These are phyloP conservation scores for Hygrophila difformis DNA, from an alignment of 257 asterid species.

Conservation along the genomic window DNA sequence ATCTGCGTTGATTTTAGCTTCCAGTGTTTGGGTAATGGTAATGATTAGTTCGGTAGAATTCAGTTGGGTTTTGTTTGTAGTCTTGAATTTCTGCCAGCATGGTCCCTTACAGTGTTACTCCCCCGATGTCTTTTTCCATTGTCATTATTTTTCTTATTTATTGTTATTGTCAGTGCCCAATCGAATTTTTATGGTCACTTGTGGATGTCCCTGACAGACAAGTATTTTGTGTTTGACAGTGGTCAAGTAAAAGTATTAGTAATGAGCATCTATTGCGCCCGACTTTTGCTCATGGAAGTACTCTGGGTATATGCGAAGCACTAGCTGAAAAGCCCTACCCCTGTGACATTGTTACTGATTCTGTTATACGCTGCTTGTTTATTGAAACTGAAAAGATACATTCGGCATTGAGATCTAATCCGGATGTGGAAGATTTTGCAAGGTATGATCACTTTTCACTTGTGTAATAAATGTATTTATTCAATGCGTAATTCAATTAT, in stretches of 20 bases:
- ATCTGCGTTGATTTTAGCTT: too few species aligned
- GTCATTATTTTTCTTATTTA: too few species aligned
- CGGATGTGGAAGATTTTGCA: constrained; percentile 93
- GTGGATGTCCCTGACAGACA: constrained; percentile 11
- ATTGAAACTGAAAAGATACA: constrained; percentile 65
- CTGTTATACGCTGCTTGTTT: constrained; percentile 75
- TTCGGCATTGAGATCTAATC: constrained; percentile 58
- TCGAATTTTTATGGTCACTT: constrained; percentile 11
- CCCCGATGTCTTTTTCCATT: too few species aligned
- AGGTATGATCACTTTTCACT: constrained; percentile 34
- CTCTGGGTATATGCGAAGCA: constrained; percentile 92
- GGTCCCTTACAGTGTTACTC: too few species aligned
- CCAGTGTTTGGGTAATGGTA: too few species aligned
- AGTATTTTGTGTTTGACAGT: constrained; percentile 39
- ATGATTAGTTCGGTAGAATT: too few species aligned
- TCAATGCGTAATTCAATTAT: too few species aligned
- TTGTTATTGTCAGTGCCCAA: too few species aligned
- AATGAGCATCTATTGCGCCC: constrained; percentile 55
- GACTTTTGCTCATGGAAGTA: constrained; percentile 83
- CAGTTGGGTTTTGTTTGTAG: too few species aligned
- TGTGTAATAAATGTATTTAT: constrained; percentile 5
- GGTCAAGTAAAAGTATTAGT: constrained; percentile 45
- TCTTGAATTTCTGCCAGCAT: too few species aligned
- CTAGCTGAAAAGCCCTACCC: constrained; percentile 77
- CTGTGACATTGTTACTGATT: constrained; percentile 68